Conservation (phyloP, 2,329 filamentous ascomycete genomes). For the Xylariomycetidae sp. region DNA sequence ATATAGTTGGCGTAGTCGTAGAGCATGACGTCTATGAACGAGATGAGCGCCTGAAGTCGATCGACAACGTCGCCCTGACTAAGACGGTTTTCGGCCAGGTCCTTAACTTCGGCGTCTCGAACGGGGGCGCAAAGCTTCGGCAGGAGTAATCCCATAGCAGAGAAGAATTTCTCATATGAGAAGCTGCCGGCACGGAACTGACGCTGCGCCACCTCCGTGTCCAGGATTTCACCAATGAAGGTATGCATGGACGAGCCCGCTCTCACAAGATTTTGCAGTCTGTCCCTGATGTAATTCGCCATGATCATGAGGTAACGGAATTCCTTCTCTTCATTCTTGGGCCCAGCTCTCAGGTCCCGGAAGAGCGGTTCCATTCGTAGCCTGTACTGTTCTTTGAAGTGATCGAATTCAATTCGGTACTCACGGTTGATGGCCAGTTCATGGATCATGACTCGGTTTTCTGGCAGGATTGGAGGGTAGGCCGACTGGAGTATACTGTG, state of each 20-base stretch:
- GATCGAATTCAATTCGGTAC: conserved; percentile 61
- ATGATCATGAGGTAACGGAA: conserved; percentile 65
- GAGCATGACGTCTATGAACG: conserved; percentile 70
- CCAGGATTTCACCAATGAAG: conserved; percentile 68
- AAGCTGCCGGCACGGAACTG: conserved; percentile 68
- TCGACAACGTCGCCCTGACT: conserved; percentile 61
- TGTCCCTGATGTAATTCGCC: conserved; percentile 63
- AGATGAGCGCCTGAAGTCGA: conserved; percentile 67
- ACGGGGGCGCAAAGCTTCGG: conserved; percentile 77
- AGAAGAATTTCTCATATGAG: conserved; percentile 75
- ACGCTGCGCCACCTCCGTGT: conserved; percentile 62
- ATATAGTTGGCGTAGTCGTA: conserved; percentile 81
- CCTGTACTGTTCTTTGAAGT: conserved; percentile 52
- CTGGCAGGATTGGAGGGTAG: conserved; percentile 54
- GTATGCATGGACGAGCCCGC: conserved; percentile 67
- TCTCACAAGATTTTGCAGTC: conserved; percentile 66
- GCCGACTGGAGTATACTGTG: conserved; percentile 31
- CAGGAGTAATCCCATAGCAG: conserved; percentile 66
- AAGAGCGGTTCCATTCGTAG: conserved; percentile 44
- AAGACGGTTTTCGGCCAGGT: conserved; percentile 57
- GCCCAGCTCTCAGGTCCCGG: conserved; percentile 54
- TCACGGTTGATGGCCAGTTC: conserved; percentile 75
- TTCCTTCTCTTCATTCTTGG: conserved; percentile 59
- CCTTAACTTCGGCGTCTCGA: conserved; percentile 69
- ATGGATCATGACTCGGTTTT: conserved; percentile 70